A percentile compares a stretch with the other conserved stretches of the same genome.
These are phyloP conservation scores for Gossypium ekmanianum DNA, from an alignment of 345 rosid genomes.

Conservation along the genomic window DNA sequence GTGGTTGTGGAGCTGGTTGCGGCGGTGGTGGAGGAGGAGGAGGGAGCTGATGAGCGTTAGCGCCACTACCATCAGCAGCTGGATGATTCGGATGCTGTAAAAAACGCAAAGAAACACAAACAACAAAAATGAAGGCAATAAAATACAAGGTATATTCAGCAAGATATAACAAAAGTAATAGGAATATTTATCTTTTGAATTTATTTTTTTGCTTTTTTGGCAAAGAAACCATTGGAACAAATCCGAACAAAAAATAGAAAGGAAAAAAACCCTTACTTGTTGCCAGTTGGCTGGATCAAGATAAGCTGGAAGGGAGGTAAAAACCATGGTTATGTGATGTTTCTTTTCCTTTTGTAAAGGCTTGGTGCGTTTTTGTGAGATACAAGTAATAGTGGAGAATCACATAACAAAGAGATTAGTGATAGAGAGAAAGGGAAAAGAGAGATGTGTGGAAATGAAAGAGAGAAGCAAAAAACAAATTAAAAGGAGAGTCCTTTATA, in stretches of 20 bases:
- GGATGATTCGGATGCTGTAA: slow-evolving; percentile 47
- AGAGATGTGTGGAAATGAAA: slow-evolving; percentile 36
- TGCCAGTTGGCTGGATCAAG: slow-evolving; percentile 99
- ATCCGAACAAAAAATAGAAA: not conserved
- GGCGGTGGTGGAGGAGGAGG: slow-evolving; percentile 46
- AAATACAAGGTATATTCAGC: slow-evolving; percentile 56
- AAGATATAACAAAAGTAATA: slow-evolving; percentile 36
- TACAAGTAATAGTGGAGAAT: slow-evolving; percentile 38
- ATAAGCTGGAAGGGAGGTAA: slow-evolving; percentile 86
- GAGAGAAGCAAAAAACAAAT: slow-evolving; percentile 42
- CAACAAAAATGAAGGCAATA: slow-evolving; percentile 19
- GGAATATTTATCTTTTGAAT: slow-evolving; percentile 48
- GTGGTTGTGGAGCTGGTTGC: slow-evolving; percentile 52
- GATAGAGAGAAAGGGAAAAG: slow-evolving; percentile 21
- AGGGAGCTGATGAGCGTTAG: slow-evolving; percentile 38
- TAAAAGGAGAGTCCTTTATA: slow-evolving; percentile 68
- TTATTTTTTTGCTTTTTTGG: slow-evolving; percentile 19
- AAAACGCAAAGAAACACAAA: slow-evolving; percentile 8
- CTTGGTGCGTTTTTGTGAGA: slow-evolving; percentile 36
- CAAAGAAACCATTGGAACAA: slow-evolving; percentile 18
- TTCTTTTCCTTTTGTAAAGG: slow-evolving; percentile 44
- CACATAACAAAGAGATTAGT: slow-evolving; percentile 26
- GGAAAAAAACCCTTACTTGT: slow-evolving; percentile 51
- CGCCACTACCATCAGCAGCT: slow-evolving; percentile 27
- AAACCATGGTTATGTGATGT: slow-evolving; percentile 62